Evolutionary conservation across 176 grass and related monocot genomes (phyloP).

Genomic region (Aegilops bicornis): DNA sequence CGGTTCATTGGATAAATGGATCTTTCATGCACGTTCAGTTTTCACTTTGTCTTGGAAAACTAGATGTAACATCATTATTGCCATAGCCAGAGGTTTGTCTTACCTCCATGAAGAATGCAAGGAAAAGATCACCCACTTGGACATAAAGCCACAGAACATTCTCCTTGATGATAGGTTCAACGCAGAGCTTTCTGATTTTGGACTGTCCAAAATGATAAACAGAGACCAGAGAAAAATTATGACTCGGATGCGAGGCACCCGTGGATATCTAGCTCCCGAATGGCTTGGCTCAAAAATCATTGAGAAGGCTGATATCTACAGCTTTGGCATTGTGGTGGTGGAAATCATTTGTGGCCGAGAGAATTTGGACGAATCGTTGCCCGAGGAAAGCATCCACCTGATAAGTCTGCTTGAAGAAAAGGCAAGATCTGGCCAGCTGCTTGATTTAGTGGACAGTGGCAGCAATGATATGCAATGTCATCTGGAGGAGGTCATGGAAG

Average conservation of each 20-base stretch:
- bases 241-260: slow-evolving; percentile 17
- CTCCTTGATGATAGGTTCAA: slow-evolving; percentile 5
- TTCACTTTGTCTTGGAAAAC: slow-evolving; percentile 26
- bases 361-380: background rate
- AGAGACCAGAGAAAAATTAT: slow-evolving; percentile 14
- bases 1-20: slow-evolving; percentile 8
- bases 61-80: slow-evolving; percentile 9
- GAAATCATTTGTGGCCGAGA: slow-evolving; percentile 18
- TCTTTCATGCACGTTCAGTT: background rate
- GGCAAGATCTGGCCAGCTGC: background rate
- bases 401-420: slow-evolving; percentile 15
- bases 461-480: background rate
- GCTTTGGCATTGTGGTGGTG: background rate
- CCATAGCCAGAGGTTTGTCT: slow-evolving; percentile 1
- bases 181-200: slow-evolving; percentile 20
- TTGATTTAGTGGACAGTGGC: slow-evolving; percentile 5
- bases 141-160: slow-evolving; percentile 24
- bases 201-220: slow-evolving; percentile 13
- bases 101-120: slow-evolving; percentile 21
- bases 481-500: slow-evolving; percentile 6
- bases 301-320: slow-evolving; percentile 31
- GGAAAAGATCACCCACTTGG: slow-evolving; percentile 1
- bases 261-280: slow-evolving; percentile 21
- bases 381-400: slow-evolving; percentile 8
- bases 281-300: slow-evolving; percentile 17